These are phyloP conservation scores for Leccinellum albellum DNA, from an alignment of 768 basidiomycete species.

Conservation along the genomic window DNA sequence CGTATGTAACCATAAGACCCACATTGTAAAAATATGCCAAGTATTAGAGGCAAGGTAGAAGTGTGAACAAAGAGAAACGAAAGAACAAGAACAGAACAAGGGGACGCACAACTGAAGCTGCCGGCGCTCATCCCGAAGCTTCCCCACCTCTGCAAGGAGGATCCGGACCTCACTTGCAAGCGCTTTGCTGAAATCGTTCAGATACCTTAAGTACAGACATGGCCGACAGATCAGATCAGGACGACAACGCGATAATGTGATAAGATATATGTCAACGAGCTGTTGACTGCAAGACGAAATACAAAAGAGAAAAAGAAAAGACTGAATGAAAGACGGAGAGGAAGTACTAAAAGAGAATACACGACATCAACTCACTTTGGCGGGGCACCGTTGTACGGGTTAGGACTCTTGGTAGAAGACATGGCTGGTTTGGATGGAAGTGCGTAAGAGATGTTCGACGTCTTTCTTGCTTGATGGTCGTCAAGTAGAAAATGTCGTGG, in stretches of 20 bases:
- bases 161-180: conserved; percentile 61
- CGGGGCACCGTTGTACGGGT: conserved; percentile 30
- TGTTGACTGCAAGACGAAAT: not conserved
- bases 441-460: not conserved
- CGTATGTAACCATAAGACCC: not conserved
- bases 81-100: not conserved
- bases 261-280: conserved; percentile 4
- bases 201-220: conserved; percentile 35
- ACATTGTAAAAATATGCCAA: not conserved
- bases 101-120: conserved; percentile 51
- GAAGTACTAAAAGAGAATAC: not conserved
- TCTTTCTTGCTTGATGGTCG: not conserved
- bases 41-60: not conserved
- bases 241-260: not conserved
- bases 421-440: conserved; percentile 16
- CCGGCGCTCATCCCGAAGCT: conserved; percentile 56
- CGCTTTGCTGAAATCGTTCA: conserved; percentile 62
- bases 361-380: conserved; percentile 28
- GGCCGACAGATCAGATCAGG: not conserved
- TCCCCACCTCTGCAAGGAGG: conserved; percentile 56
- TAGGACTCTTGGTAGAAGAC: conserved; percentile 34
- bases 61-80: not conserved
- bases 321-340: not conserved
- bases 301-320: not conserved
- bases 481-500: conserved; percentile 2